Conservation (phyloP, 768 basidiomycete genomes). For the Punctularia strigosozonata region DNA sequence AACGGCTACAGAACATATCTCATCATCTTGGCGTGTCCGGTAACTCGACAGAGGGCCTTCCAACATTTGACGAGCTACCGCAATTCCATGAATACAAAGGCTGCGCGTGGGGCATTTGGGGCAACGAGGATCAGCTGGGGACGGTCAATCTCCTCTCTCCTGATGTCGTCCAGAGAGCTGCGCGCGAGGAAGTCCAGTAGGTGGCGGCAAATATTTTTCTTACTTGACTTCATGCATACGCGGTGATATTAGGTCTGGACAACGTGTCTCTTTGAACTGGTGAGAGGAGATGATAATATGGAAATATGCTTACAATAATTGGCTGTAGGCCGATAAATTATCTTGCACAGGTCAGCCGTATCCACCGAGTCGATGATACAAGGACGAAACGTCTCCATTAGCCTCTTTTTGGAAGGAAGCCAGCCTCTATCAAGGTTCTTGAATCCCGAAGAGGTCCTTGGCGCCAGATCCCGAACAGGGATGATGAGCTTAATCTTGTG, state of each 20-base stretch:
- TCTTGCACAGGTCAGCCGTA: no score
- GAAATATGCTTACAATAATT: no score
- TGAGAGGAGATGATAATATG: no score
- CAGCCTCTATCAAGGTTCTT: constrained; percentile 42
- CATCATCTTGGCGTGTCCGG: no score
- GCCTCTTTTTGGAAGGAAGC: constrained; percentile 45
- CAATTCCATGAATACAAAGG: constrained; percentile 30
- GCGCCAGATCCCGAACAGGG: no score
- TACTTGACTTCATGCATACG: no score
- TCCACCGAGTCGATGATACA: no score
- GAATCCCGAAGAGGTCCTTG: constrained; percentile 22
- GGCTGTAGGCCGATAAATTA: no score
- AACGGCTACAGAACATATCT: no score
- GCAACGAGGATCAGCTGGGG: constrained; percentile 53
- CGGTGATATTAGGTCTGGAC: no score
- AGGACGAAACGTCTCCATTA: no score
- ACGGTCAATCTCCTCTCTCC: constrained; percentile 56
- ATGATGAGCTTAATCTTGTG: constrained; percentile 49
- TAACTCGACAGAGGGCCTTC: constrained; percentile 16
- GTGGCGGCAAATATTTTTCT: no score
- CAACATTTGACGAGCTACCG: constrained; percentile 38
- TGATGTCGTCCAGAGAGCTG: constrained; percentile 44
- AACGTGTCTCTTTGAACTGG: constrained; percentile 52
- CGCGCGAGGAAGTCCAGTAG: constrained; percentile 44
- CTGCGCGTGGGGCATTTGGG: constrained; percentile 65